These are phyloP conservation scores for Calonectria pseudoreteaudii DNA, from an alignment of 2,329 filamentous ascomycete species.

Conservation along the genomic window DNA sequence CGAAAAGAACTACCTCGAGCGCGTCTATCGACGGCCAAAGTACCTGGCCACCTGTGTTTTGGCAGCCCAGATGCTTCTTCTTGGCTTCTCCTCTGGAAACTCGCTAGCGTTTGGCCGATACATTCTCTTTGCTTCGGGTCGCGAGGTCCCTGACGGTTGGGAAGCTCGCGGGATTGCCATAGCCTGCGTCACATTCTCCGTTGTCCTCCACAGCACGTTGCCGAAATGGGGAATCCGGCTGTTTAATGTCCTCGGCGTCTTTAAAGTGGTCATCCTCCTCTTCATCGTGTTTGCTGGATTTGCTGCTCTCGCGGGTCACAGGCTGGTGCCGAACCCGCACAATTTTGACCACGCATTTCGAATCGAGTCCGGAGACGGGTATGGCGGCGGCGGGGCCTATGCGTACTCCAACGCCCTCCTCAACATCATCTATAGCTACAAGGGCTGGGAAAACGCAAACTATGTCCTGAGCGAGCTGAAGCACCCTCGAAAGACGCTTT, in stretches of 20 bases:
- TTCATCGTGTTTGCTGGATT: conserved; percentile 73
- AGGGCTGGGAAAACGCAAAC: conserved; percentile 74
- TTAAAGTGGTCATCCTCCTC: conserved; percentile 70
- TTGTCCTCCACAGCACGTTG: conserved; percentile 61
- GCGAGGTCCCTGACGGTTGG: conserved; percentile 63
- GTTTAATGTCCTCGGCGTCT: conserved; percentile 68
- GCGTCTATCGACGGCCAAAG: conserved; percentile 68
- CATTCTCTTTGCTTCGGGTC: conserved; percentile 65
- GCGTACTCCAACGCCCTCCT: conserved; percentile 69
- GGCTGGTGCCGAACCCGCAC: conserved; percentile 60
- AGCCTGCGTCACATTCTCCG: conserved; percentile 65
- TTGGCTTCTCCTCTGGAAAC: conserved; percentile 71
- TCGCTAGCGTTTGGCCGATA: conserved; percentile 70
- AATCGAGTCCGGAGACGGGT: conserved; percentile 56
- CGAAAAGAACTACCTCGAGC: conserved; percentile 75
- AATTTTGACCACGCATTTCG: conserved; percentile 70
- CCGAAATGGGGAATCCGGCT: conserved; percentile 71
- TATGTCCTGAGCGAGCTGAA: conserved; percentile 71
- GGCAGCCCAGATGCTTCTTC: conserved; percentile 70
- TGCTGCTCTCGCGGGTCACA: conserved; percentile 64
- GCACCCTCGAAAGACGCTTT: conserved; percentile 64
- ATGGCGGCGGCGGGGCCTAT: conserved; percentile 61
- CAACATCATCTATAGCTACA: conserved; percentile 71
- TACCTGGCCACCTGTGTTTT: conserved; percentile 71
- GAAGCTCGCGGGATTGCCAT: conserved; percentile 67